Evolutionary conservation across 768 basidiomycete genomes (phyloP), one percentile per base, ranked within the genome.

Genomic region (Lactarius sp.): DNA sequence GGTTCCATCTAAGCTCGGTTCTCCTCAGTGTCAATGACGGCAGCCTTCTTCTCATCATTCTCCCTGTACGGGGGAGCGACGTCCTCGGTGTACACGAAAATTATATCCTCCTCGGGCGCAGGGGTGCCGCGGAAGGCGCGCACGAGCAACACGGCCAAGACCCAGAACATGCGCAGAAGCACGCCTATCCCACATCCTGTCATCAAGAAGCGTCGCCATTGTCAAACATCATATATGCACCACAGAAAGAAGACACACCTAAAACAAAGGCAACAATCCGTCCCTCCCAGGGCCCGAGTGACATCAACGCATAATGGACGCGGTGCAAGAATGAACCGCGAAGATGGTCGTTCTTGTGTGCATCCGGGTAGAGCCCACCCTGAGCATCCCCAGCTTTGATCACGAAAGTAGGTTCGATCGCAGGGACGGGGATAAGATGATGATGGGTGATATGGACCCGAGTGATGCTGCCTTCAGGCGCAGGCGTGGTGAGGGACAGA

Each of bases 111-210:
- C 37, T 76, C 72, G 61, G 81, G 77, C 49, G 76, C 74, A 49
- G 77, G 70, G 42, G 69, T 66, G 52, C 75, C 75, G 10, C 75
- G 74, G 71, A 86, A 67, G 42, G 82, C 70, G 69, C 91, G 88
- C 69, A 79, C 82, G 39, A 79, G 69, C 66, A 93, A 75, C 64
- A 92, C 75, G 36, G 79, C 71, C 68, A 92, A 70, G 67, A 92
- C 90, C 81, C 82, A 92, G 72, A 90, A 69, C 86, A 92, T 90
- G 71, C 91, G 80, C 61, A 92, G 73, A 31, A 93, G 80, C 50
- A 92, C 90, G 59, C 91, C 91, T 57, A 92, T 82, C 56, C 90
- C 90, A 69, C 88, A 91, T n/a, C 90, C 89, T 90, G 66, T 37
- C 60, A 62, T 53, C 46, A 14, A 27, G 36, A 64, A 56, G 12